Evolutionary conservation across 2,329 filamentous ascomycete genomes (phyloP).

Genomic region (Cytospora chrysosperma): DNA sequence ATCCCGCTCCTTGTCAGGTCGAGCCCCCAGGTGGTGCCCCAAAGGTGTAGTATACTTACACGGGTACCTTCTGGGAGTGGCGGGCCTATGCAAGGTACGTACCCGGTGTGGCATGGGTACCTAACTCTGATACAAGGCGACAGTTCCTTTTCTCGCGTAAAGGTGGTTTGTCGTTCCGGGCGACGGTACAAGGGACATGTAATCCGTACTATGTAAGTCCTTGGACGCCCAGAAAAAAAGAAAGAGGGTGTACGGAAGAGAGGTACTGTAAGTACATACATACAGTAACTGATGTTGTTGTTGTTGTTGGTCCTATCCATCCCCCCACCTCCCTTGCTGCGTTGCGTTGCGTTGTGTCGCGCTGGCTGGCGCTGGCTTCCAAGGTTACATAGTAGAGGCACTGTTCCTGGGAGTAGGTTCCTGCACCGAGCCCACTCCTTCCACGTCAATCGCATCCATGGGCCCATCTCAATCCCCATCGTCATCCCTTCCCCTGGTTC

Average conservation of each 20-base stretch:
- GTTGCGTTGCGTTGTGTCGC: not conserved
- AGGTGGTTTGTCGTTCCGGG: slow-evolving; percentile 15
- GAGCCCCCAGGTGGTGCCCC: not conserved
- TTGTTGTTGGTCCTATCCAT: not conserved
- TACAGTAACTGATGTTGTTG: not conserved
- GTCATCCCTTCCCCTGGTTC: slow-evolving; percentile 19
- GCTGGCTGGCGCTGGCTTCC: not conserved
- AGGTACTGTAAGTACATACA: too few relatives aligned
- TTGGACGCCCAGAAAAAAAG: slow-evolving; percentile 8
- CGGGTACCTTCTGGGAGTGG: slow-evolving; percentile 2
- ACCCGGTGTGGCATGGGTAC: slow-evolving; percentile 12
- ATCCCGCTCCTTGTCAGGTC: slow-evolving; percentile 9
- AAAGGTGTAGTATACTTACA: too few relatives aligned
- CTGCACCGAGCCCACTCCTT: slow-evolving; percentile 19
- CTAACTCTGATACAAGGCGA: slow-evolving; percentile 22
- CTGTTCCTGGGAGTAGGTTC: slow-evolving; percentile 4
- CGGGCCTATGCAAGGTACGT: slow-evolving; percentile 23
- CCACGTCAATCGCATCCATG: slow-evolving; percentile 19
- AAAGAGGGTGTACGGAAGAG: not conserved
- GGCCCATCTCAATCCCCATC: slow-evolving; percentile 9
- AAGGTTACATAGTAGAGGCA: not conserved
- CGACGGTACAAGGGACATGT: slow-evolving; percentile 21
- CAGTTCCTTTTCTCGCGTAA: slow-evolving; percentile 24
- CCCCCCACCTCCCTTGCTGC: not conserved
- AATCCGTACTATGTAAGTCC: not conserved